Conservation (phyloP, 495 filamentous ascomycete genomes). For the Tuber borchii region DNA sequence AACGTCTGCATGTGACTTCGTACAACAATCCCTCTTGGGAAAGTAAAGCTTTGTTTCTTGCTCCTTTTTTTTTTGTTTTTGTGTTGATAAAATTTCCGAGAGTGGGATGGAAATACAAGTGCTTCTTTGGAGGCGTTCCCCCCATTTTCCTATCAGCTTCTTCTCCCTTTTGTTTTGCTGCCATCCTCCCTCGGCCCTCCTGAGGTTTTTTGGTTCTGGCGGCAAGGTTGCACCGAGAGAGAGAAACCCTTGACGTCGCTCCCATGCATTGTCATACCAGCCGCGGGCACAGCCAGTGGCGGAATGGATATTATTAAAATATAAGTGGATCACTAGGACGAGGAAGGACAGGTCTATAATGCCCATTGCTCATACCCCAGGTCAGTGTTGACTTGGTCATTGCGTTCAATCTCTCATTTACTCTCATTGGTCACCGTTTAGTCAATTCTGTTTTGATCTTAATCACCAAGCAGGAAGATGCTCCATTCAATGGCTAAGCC, state of each 20-base stretch:
- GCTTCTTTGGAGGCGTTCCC: slow-evolving; percentile 1
- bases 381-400: neutral
- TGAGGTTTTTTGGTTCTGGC: slow-evolving; percentile 3
- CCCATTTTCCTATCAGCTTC: neutral
- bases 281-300: slow-evolving; percentile 1
- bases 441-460: neutral
- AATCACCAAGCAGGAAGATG: neutral
- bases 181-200: neutral
- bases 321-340: neutral
- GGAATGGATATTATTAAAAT: neutral
- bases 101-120: neutral
- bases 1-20: slow-evolving; percentile 33
- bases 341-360: neutral
- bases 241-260: slow-evolving; percentile 3
- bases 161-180: neutral
- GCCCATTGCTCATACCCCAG: neutral
- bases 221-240: neutral
- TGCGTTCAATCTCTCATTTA: neutral
- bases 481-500: neutral
- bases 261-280: slow-evolving; percentile 2
- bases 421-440: neutral
- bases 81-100: neutral
- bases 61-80: neutral
- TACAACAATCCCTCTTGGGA: slow-evolving; percentile 19
- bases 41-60: slow-evolving; percentile 13